Evolutionary conservation across 805 yeast genomes (phyloP), one percentile per base, ranked within the genome.

Genomic region (Candida palmyrensis): DNA sequence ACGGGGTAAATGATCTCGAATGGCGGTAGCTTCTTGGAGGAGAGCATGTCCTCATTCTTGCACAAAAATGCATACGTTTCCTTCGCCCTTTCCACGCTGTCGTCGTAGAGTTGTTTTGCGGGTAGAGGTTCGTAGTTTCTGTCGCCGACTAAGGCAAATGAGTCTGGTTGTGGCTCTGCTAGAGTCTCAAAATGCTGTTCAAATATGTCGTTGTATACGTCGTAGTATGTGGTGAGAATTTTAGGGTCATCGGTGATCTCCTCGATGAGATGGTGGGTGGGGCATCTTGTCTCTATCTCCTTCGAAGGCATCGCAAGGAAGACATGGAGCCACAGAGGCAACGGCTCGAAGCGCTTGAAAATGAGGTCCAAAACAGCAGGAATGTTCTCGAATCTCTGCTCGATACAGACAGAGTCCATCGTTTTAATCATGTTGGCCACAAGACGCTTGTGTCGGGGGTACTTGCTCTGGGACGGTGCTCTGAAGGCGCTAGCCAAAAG

Each of bases 1-100:
- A 63, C 48, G 17, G 56, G 53, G 31, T 56, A 62, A 2, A 51
- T 22, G 3, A 53, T 62, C 29, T 62, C 68, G 11, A 65, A 41
- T 4, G 55, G 50, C 3, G 39, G 49, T 1, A 62, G 35, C 32
- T 62, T 58, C 6, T 45, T 28, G 12, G 46, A 52, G 25, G 53
- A 45, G 5, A 61, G 30, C 5, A 7, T 18, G 3, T 36, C 18
- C 15, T 51, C 53, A 37, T 56, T 41, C 2, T 33, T 19, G 19
- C 18, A 3, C 3, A 60, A 23, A 24, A 61, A 59, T 5, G 33
- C 21, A 39, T 54, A 51, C 13, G 21, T 13, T 12, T 29, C 15
- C 9, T 21, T 5, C 13, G 18, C 9, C 8, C 25, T 5, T 14
- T 33, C 15, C 14, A 25, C n/a, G 12, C 19, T 18, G 11, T 18